Percentiles rank a stretch among this genome's conserved stretches.
phyloP scores from a whole-genome alignment of 1,139 yeast genomes.

The Pichia sp. region DNA sequence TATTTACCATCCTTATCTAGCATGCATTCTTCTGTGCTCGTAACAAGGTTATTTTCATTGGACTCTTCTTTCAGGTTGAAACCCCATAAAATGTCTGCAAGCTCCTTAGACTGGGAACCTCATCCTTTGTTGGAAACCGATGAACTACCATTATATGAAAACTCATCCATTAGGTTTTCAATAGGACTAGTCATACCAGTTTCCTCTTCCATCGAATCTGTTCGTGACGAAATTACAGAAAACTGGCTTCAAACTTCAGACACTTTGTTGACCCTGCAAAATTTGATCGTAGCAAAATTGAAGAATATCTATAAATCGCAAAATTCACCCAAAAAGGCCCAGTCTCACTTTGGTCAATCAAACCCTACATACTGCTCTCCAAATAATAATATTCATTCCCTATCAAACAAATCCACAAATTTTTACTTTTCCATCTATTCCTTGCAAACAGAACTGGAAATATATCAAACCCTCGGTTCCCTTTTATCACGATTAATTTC shows the following conservation, averaged over 20 bases:
- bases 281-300: slow-evolving; percentile 37
- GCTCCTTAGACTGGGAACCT: slow-evolving; percentile 27
- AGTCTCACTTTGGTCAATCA: slow-evolving; percentile 4
- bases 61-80: slow-evolving; percentile 25
- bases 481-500: slow-evolving; percentile 40
- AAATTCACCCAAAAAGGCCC: slow-evolving; percentile 23
- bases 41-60: slow-evolving; percentile 42
- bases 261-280: slow-evolving; percentile 40
- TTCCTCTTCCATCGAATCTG: slow-evolving; percentile 31
- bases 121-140: slow-evolving; percentile 21
- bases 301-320: slow-evolving; percentile 27
- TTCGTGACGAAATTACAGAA: slow-evolving; percentile 42
- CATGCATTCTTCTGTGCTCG: slow-evolving; percentile 37
- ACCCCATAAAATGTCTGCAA: slow-evolving; percentile 5
- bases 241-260: slow-evolving; percentile 49
- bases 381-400: not conserved
- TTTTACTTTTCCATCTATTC: slow-evolving; percentile 34
- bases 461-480: slow-evolving; percentile 36
- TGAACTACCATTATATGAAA: slow-evolving; percentile 21
- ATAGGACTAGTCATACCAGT: slow-evolving; percentile 49
- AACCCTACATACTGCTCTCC: not conserved
- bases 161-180: slow-evolving; percentile 37
- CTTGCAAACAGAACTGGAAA: slow-evolving; percentile 43
- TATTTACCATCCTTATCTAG: slow-evolving; percentile 40
- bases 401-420: slow-evolving; percentile 11